Percentiles rank a stretch among this genome's conserved stretches.
These are phyloP conservation scores for Phytopythium sindhum DNA, from an alignment of 352 stramenopile species.

Conservation along the genomic window DNA sequence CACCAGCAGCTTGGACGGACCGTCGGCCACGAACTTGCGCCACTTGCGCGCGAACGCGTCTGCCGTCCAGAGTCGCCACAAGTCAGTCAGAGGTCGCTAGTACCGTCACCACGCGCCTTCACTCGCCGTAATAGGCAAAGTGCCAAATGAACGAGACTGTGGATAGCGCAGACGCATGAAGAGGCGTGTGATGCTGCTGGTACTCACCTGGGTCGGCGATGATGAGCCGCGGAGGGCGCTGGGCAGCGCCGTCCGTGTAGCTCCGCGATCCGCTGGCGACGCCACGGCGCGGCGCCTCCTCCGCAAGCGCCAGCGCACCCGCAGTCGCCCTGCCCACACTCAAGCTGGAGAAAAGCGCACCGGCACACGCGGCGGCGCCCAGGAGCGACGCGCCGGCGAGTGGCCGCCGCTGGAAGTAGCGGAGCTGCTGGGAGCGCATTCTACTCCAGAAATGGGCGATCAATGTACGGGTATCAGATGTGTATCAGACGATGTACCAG, in stretches of 20 bases:
- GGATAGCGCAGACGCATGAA: neutral
- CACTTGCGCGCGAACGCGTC: conserved; percentile 70
- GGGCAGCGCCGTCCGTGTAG: conserved; percentile 1
- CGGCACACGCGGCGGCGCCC: neutral
- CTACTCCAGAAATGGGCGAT: too few species aligned
- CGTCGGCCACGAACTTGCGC: conserved; percentile 64
- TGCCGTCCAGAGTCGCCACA: conserved; percentile 6
- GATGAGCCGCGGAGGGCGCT: conserved; percentile 1
- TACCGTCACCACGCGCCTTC: too few species aligned
- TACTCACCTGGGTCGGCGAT: conserved; percentile 2
- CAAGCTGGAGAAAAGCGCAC: neutral
- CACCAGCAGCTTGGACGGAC: conserved; percentile 56
- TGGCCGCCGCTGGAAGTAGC: neutral
- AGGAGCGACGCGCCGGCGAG: neutral
- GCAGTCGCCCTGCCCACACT: neutral
- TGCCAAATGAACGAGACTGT: neutral
- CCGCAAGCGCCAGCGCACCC: neutral
- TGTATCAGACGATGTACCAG: neutral
- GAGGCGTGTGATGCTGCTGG: neutral
- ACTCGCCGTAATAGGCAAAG: too few species aligned
- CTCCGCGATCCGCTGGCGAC: neutral
- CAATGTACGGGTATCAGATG: neutral
- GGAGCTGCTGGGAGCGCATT: neutral
- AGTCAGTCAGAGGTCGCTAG: too few species aligned
- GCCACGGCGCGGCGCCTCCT: neutral